Percentiles rank a stretch among this genome's conserved stretches.
These are phyloP conservation scores for Penicillium paradoxum DNA, from an alignment of 495 filamentous ascomycete species.

Conservation along the genomic window DNA sequence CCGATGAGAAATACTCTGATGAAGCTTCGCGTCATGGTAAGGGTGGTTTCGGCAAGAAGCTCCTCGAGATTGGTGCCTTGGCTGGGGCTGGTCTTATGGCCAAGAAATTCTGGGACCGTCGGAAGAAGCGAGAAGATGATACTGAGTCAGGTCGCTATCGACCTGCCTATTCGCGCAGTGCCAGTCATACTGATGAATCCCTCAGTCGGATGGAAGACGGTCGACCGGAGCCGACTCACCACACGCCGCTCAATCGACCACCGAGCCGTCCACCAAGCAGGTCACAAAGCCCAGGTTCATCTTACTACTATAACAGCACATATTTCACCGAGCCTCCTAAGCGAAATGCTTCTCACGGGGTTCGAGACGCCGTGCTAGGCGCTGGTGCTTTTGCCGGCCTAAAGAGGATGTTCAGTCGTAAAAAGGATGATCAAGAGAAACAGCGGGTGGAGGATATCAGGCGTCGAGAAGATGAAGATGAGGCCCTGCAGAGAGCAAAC, in stretches of 20 bases:
- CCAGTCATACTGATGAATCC: slow-evolving; percentile 42
- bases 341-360: slow-evolving; percentile 40
- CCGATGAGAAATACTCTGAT: slow-evolving; percentile 58
- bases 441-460: slow-evolving; percentile 58
- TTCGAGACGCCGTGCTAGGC: slow-evolving; percentile 56
- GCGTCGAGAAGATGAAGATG: slow-evolving; percentile 53
- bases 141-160: slow-evolving; percentile 48
- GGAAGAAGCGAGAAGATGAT: slow-evolving; percentile 51
- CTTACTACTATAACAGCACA: slow-evolving; percentile 42
- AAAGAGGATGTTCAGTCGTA: slow-evolving; percentile 60
- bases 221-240: slow-evolving; percentile 36
- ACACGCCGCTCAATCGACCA: slow-evolving; percentile 39
- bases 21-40: slow-evolving; percentile 31
- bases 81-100: slow-evolving; percentile 61
- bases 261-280: slow-evolving; percentile 38
- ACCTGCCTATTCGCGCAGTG: slow-evolving; percentile 38
- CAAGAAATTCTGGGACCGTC: slow-evolving; percentile 59
- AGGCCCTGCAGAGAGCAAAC: slow-evolving; percentile 50
- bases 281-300: slow-evolving; percentile 40
- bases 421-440: slow-evolving; percentile 56
- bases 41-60: slow-evolving; percentile 58
- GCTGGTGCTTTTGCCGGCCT: slow-evolving; percentile 61
- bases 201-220: slow-evolving; percentile 42
- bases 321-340: slow-evolving; percentile 37
- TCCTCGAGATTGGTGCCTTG: slow-evolving; percentile 63